Percentiles rank a stretch among this genome's conserved stretches.
These are phyloP conservation scores for Geotrichum candidum DNA, from an alignment of 1,139 yeast species.

Conservation along the genomic window DNA sequence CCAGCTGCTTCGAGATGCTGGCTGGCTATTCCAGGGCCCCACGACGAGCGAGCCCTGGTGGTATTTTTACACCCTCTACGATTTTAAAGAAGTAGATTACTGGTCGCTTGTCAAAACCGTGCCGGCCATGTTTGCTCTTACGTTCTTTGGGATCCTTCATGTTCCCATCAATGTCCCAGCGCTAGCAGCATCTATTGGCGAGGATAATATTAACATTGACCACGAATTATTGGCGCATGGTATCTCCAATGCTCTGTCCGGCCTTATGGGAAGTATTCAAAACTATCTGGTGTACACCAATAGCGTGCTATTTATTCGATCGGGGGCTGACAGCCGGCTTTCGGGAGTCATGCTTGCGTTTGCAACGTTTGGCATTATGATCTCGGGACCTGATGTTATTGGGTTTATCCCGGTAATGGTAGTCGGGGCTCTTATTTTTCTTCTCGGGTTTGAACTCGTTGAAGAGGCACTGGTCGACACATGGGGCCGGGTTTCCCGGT, in stretches of 20 bases:
- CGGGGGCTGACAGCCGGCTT: constrained; percentile 85
- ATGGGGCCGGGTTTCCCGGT: constrained; percentile 60
- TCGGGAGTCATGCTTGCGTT: constrained; percentile 83
- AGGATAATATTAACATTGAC: constrained; percentile 78
- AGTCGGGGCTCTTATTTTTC: constrained; percentile 84
- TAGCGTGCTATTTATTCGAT: constrained; percentile 80
- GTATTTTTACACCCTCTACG: constrained; percentile 66
- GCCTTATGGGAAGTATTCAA: constrained; percentile 79
- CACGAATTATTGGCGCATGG: constrained; percentile 94
- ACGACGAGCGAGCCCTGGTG: constrained; percentile 80
- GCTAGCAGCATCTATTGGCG: constrained; percentile 79
- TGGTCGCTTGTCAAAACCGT: constrained; percentile 56
- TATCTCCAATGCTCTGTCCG: constrained; percentile 77
- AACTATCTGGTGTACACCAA: constrained; percentile 93
- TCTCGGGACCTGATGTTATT: constrained; percentile 82
- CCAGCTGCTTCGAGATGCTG: constrained; percentile 56
- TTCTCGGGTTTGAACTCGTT: constrained; percentile 82
- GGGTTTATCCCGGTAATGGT: constrained; percentile 93
- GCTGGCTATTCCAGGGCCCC: constrained; percentile 76
- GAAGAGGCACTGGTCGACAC: constrained; percentile 86
- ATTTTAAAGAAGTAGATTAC: constrained; percentile 73
- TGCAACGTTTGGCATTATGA: constrained; percentile 75
- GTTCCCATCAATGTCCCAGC: constrained; percentile 98
- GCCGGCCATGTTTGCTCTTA: constrained; percentile 92
- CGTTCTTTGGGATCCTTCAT: constrained; percentile 90